These are phyloP conservation scores for Monosporascus sp. DNA, from an alignment of 2,329 filamentous ascomycete species.

Conservation along the genomic window DNA sequence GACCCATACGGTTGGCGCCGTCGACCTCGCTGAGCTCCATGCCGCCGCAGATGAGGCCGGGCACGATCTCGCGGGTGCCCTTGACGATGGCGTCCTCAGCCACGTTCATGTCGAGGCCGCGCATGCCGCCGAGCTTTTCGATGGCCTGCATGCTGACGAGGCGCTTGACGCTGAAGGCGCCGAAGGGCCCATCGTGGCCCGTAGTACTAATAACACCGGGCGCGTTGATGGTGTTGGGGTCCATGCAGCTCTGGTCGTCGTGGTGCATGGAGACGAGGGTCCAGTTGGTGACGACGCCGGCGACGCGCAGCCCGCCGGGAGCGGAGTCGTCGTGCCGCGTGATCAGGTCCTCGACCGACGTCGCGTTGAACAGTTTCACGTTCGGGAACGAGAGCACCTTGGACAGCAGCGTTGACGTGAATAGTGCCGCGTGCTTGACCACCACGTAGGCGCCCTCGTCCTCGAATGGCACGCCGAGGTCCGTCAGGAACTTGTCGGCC, in stretches of 20 bases:
- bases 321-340: slow-evolving; percentile 59
- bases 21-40: slow-evolving; percentile 93
- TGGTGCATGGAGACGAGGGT: slow-evolving; percentile 84
- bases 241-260: slow-evolving; percentile 92
- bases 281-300: slow-evolving; percentile 94
- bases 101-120: slow-evolving; percentile 85
- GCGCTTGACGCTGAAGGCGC: slow-evolving; percentile 85
- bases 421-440: slow-evolving; percentile 89
- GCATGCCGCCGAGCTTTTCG: slow-evolving; percentile 84
- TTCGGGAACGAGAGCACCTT: slow-evolving; percentile 83
- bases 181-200: slow-evolving; percentile 86
- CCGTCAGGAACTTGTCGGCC: slow-evolving; percentile 76
- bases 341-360: slow-evolving; percentile 86
- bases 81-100: slow-evolving; percentile 94
- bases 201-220: slow-evolving; percentile 85
- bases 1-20: slow-evolving; percentile 84
- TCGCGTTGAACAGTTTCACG: slow-evolving; percentile 95
- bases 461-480: slow-evolving; percentile 79
- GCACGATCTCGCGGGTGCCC: slow-evolving; percentile 80
- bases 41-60: slow-evolving; percentile 85
- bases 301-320: slow-evolving; percentile 60
- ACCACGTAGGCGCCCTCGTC: slow-evolving; percentile 87
- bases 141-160: slow-evolving; percentile 84
- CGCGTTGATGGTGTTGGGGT: slow-evolving; percentile 94
- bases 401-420: slow-evolving; percentile 81